Conservation (phyloP, 805 yeast genomes). For the Kockiozyma suomiensis region DNA sequence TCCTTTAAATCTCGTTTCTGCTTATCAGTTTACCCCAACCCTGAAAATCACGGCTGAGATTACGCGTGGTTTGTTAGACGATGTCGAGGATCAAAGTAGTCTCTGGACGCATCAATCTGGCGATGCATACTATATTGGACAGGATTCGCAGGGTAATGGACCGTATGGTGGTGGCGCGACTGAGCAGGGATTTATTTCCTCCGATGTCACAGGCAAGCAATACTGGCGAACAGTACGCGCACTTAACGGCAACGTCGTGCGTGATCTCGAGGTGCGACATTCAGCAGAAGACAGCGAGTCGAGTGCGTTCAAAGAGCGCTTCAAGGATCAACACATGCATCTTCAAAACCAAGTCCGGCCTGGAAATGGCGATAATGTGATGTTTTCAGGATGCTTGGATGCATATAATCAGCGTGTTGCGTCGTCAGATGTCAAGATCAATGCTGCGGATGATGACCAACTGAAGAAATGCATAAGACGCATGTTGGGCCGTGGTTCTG, state of each 20-base stretch:
- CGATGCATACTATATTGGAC: conserved; percentile 21
- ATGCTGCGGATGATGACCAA: conserved; percentile 15
- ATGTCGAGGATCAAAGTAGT: not conserved
- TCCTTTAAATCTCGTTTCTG: conserved; percentile 22
- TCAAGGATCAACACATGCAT: not conserved
- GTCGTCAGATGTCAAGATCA: not conserved
- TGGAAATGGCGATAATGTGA: conserved; percentile 2
- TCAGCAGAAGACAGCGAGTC: not conserved
- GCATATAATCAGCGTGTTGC: conserved; percentile 12
- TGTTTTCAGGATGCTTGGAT: conserved; percentile 15
- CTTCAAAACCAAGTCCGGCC: not conserved
- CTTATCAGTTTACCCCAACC: conserved; percentile 20
- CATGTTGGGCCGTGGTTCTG: conserved; percentile 28
- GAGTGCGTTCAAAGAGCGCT: not conserved
- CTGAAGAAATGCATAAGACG: conserved; percentile 20
- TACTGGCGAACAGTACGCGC: conserved; percentile 33
- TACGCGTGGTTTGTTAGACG: conserved; percentile 11
- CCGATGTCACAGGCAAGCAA: conserved; percentile 1
- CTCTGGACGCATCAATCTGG: conserved; percentile 32
- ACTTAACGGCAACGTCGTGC: conserved; percentile 24
- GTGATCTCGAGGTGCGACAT: conserved; percentile 22
- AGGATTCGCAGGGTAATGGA: conserved; percentile 24
- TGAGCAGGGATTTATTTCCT: conserved; percentile 19
- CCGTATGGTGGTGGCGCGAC: conserved; percentile 33
- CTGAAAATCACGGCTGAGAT: conserved; percentile 22